phyloP scores from a whole-genome alignment of 75 land plant genomes.

The Gnetum montanum region DNA sequence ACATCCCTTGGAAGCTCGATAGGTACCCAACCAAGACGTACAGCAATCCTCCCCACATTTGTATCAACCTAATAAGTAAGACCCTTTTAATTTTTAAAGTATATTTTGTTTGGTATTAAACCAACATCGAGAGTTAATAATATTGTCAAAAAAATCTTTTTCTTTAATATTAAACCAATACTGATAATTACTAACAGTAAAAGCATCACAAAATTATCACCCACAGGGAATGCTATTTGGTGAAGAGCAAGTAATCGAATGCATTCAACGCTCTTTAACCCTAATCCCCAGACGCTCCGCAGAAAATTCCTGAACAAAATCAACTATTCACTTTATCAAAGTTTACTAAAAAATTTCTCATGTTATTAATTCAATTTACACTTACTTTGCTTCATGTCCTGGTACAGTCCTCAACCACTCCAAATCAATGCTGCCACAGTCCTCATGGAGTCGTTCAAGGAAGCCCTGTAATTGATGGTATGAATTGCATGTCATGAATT shows the following conservation, averaged over 20 bases:
- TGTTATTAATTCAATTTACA: too few relatives aligned
- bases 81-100: background rate
- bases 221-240: slow-evolving; percentile 88
- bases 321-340: too few relatives aligned
- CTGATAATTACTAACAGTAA: too few relatives aligned
- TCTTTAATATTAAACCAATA: too few relatives aligned
- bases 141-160: too few relatives aligned
- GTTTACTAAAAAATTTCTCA: too few relatives aligned
- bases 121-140: background rate
- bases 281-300: slow-evolving; percentile 64
- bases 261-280: slow-evolving; percentile 87
- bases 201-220: background rate
- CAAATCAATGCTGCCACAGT: slow-evolving; percentile 73
- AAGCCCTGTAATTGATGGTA: slow-evolving; percentile 52
- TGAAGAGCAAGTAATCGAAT: slow-evolving; percentile 76
- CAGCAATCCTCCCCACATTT: slow-evolving; percentile 79
- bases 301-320: slow-evolving; percentile 64
- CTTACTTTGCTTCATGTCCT: slow-evolving; percentile 77
- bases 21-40: slow-evolving; percentile 95
- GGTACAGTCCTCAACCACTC: slow-evolving; percentile 83
- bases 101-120: slow-evolving; percentile 1
- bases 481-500: too few relatives aligned
- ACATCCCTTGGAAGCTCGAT: slow-evolving; percentile 57
- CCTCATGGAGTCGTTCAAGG: slow-evolving; percentile 50
- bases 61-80: slow-evolving; percentile 75